Base-by-base conservation (phyloP, 208 protist species). In the Trypanosoma vivax region DNA sequence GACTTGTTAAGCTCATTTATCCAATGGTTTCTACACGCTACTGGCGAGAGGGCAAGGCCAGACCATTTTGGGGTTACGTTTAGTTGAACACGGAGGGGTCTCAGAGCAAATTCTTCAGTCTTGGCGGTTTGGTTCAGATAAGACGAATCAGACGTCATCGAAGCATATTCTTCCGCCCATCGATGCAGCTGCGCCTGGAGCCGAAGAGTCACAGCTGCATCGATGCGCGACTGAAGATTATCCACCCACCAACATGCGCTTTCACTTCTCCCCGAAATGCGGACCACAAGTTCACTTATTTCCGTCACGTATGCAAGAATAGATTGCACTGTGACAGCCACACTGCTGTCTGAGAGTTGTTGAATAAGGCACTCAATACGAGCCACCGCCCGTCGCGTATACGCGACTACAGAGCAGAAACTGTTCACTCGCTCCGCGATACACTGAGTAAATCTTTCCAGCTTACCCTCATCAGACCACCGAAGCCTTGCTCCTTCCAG, bases 21-120 rank as follows among this genome's bases (percentile, higher is more conserved):
- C 88, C 88, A 94, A 76, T 94, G 73, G 34, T 75, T 52, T 5
- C 83, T 72, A 76, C 83, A 94, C 31, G 62, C 68, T 1, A 73
- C 59, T 16, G 69, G 70, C 9, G 79, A 50, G 2, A 66, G 61
- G 50, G 88, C 75, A 5, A 94, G 63, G 3, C 65, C 57, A 29
- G 90, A 79, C 35, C 90, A 74, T 59, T 85, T 88, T 55, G 79
- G 87, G 49, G 87, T 58, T 18, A 94, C 79, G 2, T 73, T 65
- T 78, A 94, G 87, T 25, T 73, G 76, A 27, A 95, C 74, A 5
- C 82, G 88, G 56, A 95, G 51, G 25, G 88, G 88, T n/a, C 59
- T 61, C 23, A 95, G 73, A 6, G 58, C 64, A 65, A 88, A 95
- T 35, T 87, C 74, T 11, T 85, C 79, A 37, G 84, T 95, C 59